A percentile compares a stretch with the other conserved stretches of the same genome.
phyloP scores from a whole-genome alignment of 805 yeast species.

The Zygosaccharomyces bisporus region DNA sequence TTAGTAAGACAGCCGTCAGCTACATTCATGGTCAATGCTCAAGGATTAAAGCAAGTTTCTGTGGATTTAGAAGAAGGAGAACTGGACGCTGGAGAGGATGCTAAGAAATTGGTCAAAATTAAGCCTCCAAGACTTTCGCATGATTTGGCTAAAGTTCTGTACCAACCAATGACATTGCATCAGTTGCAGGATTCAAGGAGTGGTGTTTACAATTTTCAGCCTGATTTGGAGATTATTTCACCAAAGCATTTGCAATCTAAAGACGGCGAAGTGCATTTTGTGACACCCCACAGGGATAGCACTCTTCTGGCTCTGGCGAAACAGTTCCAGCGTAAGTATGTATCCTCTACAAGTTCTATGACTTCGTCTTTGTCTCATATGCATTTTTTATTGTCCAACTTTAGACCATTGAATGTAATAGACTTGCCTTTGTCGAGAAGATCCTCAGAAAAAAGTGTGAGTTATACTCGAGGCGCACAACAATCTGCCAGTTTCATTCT shows the following conservation, averaged over 20 bases:
- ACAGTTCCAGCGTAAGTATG: slow-evolving; percentile 38
- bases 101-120: slow-evolving; percentile 6
- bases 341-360: slow-evolving; percentile 86
- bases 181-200: slow-evolving; percentile 75
- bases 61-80: slow-evolving; percentile 10
- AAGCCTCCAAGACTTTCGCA: slow-evolving; percentile 56
- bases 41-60: slow-evolving; percentile 14
- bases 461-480: slow-evolving; percentile 44
- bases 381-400: slow-evolving; percentile 65
- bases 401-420: slow-evolving; percentile 47
- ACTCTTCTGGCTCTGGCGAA: slow-evolving; percentile 48
- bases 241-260: slow-evolving; percentile 31
- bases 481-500: slow-evolving; percentile 58
- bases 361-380: slow-evolving; percentile 71
- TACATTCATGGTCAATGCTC: slow-evolving; percentile 3
- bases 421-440: slow-evolving; percentile 41
- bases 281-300: slow-evolving; percentile 65
- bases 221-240: slow-evolving; percentile 52
- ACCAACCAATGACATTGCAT: slow-evolving; percentile 73
- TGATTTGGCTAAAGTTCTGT: slow-evolving; percentile 64
- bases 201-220: slow-evolving; percentile 63
- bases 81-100: slow-evolving; percentile 8
- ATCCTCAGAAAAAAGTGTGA: slow-evolving; percentile 38
- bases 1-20: background rate
- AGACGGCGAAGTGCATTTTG: slow-evolving; percentile 39